Conservation (phyloP, 768 basidiomycete genomes). For the Boletus insuetus region DNA sequence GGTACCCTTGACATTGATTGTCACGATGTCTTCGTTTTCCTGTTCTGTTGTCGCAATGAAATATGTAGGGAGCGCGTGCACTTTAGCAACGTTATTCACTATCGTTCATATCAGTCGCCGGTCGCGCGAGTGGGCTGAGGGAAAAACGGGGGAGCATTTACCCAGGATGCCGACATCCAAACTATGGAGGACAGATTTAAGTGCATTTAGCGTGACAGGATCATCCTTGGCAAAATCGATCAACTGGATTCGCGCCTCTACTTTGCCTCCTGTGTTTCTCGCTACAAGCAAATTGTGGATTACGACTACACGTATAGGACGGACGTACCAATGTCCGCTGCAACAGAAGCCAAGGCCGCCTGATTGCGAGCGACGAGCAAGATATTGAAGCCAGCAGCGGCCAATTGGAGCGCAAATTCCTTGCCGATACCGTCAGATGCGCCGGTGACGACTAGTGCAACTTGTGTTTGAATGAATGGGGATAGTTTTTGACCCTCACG, state of each 20-base stretch:
- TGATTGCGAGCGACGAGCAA: conserved; percentile 78
- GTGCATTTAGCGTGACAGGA: conserved; percentile 48
- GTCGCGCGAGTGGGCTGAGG: neutral
- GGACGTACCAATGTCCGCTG: conserved; percentile 66
- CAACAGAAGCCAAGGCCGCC: conserved; percentile 58
- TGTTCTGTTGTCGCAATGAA: conserved; percentile 71
- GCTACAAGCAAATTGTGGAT: conserved; percentile 27
- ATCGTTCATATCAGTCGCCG: neutral
- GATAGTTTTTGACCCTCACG: neutral
- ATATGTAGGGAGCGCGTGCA: conserved; percentile 83
- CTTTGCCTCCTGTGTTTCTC: conserved; percentile 39
- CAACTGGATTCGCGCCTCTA: conserved; percentile 60
- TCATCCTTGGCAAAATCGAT: conserved; percentile 75
- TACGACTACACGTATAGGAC: neutral
- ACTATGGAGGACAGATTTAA: conserved; percentile 45
- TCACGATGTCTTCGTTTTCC: conserved; percentile 81
- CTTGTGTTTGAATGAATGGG: neutral
- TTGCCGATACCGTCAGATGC: conserved; percentile 95
- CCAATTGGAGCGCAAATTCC: conserved; percentile 89
- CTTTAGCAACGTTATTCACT: conserved; percentile 98
- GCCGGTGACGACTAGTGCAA: conserved; percentile 74
- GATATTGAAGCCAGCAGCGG: conserved; percentile 83
- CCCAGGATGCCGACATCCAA: conserved; percentile 80
- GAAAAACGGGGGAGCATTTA: conserved; percentile 32
- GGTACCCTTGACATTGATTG: conserved; percentile 82